phyloP scores from a whole-genome alignment of 371 early-diverging fungal genomes.

The Chytridium lagenaria region DNA sequence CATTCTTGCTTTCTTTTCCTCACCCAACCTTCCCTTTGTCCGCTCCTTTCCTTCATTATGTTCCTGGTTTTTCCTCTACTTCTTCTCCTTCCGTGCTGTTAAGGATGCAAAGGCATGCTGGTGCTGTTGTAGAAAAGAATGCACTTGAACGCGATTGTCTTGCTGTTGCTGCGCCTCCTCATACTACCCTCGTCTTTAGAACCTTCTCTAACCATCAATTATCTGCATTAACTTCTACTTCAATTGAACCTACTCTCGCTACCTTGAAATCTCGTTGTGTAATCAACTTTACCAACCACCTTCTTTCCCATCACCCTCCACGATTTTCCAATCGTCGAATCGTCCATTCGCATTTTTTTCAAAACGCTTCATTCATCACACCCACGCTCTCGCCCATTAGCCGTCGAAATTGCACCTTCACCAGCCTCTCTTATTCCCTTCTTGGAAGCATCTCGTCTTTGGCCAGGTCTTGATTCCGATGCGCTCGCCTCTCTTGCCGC shows the following conservation, averaged over 20 bases:
- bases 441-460: conserved; percentile 27
- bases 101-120: too few relatives aligned
- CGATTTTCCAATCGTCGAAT: too few relatives aligned
- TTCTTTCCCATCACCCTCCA: background rate
- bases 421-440: conserved; percentile 7
- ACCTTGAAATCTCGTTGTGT: too few relatives aligned
- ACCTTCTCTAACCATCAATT: too few relatives aligned
- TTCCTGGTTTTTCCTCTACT: background rate
- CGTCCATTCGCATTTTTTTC: too few relatives aligned
- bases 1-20: background rate
- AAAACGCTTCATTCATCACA: background rate
- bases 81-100: background rate
- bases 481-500: conserved; percentile 26
- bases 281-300: too few relatives aligned
- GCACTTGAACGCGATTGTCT: too few relatives aligned
- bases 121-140: too few relatives aligned
- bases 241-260: too few relatives aligned
- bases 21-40: background rate
- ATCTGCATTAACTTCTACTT: too few relatives aligned
- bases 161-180: too few relatives aligned
- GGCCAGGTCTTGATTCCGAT: conserved; percentile 33
- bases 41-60: background rate
- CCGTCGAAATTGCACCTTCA: conserved; percentile 5
- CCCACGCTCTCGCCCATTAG: background rate
- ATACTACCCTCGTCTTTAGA: too few relatives aligned